Evolutionary conservation across 768 basidiomycete genomes (phyloP).

Genomic region (Lyophyllum semitale): DNA sequence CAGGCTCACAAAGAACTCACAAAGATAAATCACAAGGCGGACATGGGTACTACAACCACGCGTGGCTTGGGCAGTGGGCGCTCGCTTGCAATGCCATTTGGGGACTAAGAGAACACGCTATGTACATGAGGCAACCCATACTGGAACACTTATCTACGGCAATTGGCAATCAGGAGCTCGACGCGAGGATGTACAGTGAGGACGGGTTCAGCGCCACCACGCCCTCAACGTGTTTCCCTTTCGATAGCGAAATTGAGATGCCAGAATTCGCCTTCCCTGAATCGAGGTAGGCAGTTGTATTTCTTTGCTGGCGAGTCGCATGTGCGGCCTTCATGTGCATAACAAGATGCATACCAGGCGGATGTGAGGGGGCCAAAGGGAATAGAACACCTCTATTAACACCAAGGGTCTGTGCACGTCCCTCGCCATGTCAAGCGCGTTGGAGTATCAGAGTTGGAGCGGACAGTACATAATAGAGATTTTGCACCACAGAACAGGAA

Average conservation of each 20-base stretch:
- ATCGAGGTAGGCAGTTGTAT: neutral
- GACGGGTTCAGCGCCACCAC: conserved; percentile 9
- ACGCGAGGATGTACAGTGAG: neutral
- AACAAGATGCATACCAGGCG: neutral
- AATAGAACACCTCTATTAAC: neutral
- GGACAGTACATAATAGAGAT: neutral
- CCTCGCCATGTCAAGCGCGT: neutral
- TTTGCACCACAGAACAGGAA: neutral
- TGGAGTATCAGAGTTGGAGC: neutral
- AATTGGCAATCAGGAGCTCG: conserved; percentile 5
- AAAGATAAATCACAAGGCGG: neutral
- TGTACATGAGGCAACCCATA: conserved; percentile 10
- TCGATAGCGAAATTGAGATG: neutral
- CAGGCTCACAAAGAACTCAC: conserved; percentile 1
- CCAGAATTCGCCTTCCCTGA: neutral
- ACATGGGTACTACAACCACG: conserved; percentile 1
- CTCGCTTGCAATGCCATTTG: neutral
- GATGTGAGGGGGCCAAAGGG: neutral
- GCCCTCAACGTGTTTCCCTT: neutral
- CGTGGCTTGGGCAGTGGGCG: conserved; percentile 9
- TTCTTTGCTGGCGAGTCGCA: neutral
- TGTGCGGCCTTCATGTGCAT: neutral
- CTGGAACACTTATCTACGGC: conserved; percentile 8
- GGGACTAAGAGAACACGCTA: conserved; percentile 4
- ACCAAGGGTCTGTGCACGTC: neutral